Evolutionary conservation across 805 yeast genomes (phyloP), one percentile per base, ranked within the genome.

Genomic region (Metschnikowia cubensis): DNA sequence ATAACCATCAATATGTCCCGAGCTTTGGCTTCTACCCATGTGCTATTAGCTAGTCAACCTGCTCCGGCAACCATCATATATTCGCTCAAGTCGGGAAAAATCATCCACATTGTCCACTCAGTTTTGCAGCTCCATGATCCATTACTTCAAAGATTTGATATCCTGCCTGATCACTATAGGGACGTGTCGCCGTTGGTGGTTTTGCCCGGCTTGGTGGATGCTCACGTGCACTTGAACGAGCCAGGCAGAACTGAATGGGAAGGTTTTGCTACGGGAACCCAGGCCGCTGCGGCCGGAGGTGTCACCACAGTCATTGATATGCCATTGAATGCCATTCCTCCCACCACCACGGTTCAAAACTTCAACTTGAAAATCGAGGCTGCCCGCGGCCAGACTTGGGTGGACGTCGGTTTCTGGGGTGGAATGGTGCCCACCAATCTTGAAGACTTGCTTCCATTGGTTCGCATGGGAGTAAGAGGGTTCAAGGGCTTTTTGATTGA

Each of bases 181-280:
- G 74, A 83, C 54, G 82, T 84, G 4, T 73, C 85, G 3, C 89
- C 91, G 0, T 65, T 72, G 18, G 80, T 79, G 32, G 76, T 91
- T 11, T 72, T 92, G 73, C 97, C 98, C 0, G 98, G 98, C 0
- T 76, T 91, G 31, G 95, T 91, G 3, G 98, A 91, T 62, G 80
- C 96, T 4, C 98, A 91, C 66, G 98, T 91, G 22, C 98, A 91
- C 62, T 71, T 91, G 58, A 92, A 92, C 66, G 98, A 92, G 62
- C 97, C 98, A 0, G 98, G 98, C n/a, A 74, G 97, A 59, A 91
- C 97, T 1, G 96, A 90, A 54, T 91, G 98, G 98, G 98, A 91
- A 68, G 98, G 98, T 1, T 91, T 92, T 65, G 96, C 84, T n/a
- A 86, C 96, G 0, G 98, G 98, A 0, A 91, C 98, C 0, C 84